Evolutionary conservation across 2,329 filamentous ascomycete genomes (phyloP).

Genomic region (Monosporascus sp.): DNA sequence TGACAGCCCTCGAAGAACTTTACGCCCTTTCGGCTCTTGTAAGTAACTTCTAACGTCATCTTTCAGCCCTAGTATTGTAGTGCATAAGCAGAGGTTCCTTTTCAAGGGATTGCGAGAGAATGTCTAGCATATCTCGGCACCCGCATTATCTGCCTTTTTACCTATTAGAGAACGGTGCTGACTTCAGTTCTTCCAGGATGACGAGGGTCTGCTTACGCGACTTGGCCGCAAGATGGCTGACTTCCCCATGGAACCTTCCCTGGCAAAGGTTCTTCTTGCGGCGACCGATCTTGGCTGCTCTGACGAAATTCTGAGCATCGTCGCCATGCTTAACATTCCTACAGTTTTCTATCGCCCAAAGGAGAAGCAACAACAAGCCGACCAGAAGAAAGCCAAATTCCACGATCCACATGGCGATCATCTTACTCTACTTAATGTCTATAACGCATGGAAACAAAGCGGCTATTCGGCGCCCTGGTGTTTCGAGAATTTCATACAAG

Average conservation of each 20-base stretch:
- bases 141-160: not conserved
- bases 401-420: conserved; percentile 94
- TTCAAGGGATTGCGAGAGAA: too few species aligned
- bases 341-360: conserved; percentile 93
- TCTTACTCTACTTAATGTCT: conserved; percentile 90
- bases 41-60: not conserved
- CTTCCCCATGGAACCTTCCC: conserved; percentile 92
- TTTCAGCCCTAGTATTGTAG: not conserved
- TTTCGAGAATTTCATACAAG: conserved; percentile 96
- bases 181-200: conserved; percentile 47
- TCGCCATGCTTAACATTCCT: conserved; percentile 85
- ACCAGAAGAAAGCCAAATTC: conserved; percentile 97
- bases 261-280: conserved; percentile 85
- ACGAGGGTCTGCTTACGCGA: conserved; percentile 88
- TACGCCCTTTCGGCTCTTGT: conserved; percentile 79
- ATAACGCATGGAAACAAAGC: conserved; percentile 90
- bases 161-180: not conserved
- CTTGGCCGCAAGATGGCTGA: conserved; percentile 96
- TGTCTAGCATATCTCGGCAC: too few species aligned
- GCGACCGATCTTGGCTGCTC: conserved; percentile 84
- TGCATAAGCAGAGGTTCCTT: too few species aligned
- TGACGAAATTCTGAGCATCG: conserved; percentile 90
- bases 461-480: conserved; percentile 86
- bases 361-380: conserved; percentile 92
- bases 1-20: conserved; percentile 90